phyloP scores from a whole-genome alignment of 331 rosid species.

The Acacia pycnantha region DNA sequence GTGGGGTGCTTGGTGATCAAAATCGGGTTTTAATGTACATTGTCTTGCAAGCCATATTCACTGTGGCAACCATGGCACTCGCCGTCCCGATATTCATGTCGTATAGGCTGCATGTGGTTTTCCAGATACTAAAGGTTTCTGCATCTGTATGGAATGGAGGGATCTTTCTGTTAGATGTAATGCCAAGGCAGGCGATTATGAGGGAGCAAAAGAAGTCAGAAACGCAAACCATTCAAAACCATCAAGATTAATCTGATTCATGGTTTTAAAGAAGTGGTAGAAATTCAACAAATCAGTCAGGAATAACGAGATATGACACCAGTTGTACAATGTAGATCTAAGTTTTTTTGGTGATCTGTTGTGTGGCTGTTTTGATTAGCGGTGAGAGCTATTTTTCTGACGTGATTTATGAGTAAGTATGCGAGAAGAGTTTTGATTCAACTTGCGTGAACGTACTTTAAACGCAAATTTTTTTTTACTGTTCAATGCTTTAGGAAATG shows the following conservation, averaged over 20 bases:
- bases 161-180: conserved; percentile 84
- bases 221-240: conserved; percentile 38
- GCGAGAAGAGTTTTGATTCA: too few relatives aligned
- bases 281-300: not conserved
- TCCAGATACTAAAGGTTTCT: conserved; percentile 86
- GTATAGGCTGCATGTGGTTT: conserved; percentile 60
- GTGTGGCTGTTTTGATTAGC: too few relatives aligned
- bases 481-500: conserved; percentile 1
- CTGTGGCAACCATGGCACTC: conserved; percentile 88
- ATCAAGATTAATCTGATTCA: conserved; percentile 30
- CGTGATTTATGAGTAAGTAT: too few relatives aligned
- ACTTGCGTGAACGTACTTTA: too few relatives aligned
- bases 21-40: conserved; percentile 83
- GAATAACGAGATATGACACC: not conserved
- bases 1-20: conserved; percentile 91
- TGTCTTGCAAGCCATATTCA: conserved; percentile 70
- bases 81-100: conserved; percentile 91
- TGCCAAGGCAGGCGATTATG: conserved; percentile 90
- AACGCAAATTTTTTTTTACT: not conserved
- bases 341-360: not conserved
- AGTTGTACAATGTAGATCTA: not conserved
- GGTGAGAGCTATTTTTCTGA: too few relatives aligned
- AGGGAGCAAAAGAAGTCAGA: conserved; percentile 80
- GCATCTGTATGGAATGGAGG: conserved; percentile 94
- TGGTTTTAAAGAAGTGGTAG: not conserved